Conservation (phyloP, 441 rosid species). For the Adansonia rubrostipa region DNA sequence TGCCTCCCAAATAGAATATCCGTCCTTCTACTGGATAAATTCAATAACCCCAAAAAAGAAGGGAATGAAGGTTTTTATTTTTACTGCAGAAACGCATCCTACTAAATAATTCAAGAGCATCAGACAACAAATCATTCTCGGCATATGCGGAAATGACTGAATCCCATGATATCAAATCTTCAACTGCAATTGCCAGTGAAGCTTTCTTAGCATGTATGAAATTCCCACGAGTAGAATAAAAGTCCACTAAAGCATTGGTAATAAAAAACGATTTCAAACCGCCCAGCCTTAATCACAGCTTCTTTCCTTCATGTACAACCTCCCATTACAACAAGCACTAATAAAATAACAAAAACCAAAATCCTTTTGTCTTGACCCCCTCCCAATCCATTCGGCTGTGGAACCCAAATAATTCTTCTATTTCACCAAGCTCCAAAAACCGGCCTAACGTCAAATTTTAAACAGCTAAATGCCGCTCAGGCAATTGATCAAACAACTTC, state of each 20-base stretch:
- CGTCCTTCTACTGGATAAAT: slow-evolving; percentile 49
- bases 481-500: slow-evolving; percentile 64
- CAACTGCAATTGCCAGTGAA: slow-evolving; percentile 44
- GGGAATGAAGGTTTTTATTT: slow-evolving; percentile 56
- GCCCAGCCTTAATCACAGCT: slow-evolving; percentile 65
- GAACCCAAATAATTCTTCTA: slow-evolving; percentile 43
- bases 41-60: slow-evolving; percentile 64
- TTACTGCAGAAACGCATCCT: slow-evolving; percentile 71
- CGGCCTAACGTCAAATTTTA: slow-evolving; percentile 62
- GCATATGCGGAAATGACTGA: slow-evolving; percentile 60
- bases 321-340: slow-evolving; percentile 51
- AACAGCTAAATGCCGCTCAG: slow-evolving; percentile 57
- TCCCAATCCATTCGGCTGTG: slow-evolving; percentile 50
- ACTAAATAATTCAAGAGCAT: slow-evolving; percentile 59
- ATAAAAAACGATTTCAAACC: slow-evolving; percentile 53
- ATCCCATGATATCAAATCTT: slow-evolving; percentile 80
- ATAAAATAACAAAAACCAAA: slow-evolving; percentile 70
- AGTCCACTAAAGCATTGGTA: slow-evolving; percentile 71
- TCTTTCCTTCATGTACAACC: slow-evolving; percentile 62
- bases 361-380: slow-evolving; percentile 56
- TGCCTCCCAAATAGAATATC: slow-evolving; percentile 60
- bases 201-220: slow-evolving; percentile 52
- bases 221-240: slow-evolving; percentile 63
- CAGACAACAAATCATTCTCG: slow-evolving; percentile 41
- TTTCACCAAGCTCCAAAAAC: slow-evolving; percentile 46